Evolutionary conservation across 495 filamentous ascomycete species (phyloP).

Genomic region (Schizothecium vesticola): DNA sequence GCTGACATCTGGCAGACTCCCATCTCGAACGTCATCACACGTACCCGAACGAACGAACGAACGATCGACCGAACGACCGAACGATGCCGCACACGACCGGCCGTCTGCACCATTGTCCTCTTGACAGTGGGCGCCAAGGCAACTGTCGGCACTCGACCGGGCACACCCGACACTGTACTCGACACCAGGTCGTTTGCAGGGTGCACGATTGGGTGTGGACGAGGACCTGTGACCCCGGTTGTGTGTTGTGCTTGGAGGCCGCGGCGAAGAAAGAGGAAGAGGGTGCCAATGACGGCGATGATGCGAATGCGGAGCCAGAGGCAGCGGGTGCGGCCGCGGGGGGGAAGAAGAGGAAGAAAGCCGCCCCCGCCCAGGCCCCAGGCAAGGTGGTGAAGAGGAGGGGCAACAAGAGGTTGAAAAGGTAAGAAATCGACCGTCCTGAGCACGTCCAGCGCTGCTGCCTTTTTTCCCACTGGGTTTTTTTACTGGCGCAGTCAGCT

Average conservation of each 20-base stretch:
- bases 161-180: neutral
- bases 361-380: neutral
- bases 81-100: too few relatives aligned
- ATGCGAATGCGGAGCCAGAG: too few relatives aligned
- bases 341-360: neutral
- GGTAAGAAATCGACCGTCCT: neutral
- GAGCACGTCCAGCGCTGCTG: neutral
- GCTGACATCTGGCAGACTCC: too few relatives aligned
- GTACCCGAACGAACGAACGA: too few relatives aligned
- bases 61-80: too few relatives aligned
- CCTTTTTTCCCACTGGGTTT: neutral
- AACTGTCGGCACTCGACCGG: neutral
- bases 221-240: neutral
- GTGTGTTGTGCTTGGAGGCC: neutral
- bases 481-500: neutral
- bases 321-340: too few relatives aligned
- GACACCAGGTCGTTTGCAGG: neutral
- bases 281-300: neutral
- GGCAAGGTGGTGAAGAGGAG: neutral
- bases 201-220: neutral
- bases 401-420: neutral
- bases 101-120: neutral
- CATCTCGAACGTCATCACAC: too few relatives aligned
- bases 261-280: neutral
- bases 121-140: neutral